Percentiles rank a stretch among this genome's conserved stretches.
Conservation (phyloP, 2,329 filamentous ascomycete species). For the Metarhizium humberi region DNA sequence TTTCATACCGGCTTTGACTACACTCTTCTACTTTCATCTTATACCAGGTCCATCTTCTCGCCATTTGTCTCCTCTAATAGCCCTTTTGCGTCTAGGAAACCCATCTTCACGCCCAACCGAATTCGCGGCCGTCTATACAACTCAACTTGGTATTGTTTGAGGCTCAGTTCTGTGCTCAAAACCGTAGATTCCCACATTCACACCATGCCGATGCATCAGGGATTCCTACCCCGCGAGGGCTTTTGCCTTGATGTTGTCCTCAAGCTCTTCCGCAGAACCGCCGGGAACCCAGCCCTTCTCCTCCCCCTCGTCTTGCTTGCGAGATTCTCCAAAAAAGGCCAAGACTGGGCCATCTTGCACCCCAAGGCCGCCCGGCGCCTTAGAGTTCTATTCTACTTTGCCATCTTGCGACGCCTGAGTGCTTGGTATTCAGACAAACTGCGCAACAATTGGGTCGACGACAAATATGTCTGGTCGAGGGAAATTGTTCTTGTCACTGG, state of each 20-base stretch:
- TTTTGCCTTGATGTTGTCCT: constrained; percentile 52
- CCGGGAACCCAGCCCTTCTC: constrained; percentile 55
- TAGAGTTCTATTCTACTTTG: constrained; percentile 20
- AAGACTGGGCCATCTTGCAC: constrained; percentile 42
- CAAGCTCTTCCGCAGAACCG: constrained; percentile 47
- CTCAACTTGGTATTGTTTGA: no score
- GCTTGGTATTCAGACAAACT: constrained; percentile 23
- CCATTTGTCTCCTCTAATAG: no score
- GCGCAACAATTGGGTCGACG: constrained; percentile 25
- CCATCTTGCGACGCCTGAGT: constrained; percentile 17
- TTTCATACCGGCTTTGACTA: no score
- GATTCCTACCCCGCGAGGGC: constrained; percentile 45
- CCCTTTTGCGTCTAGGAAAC: no score
- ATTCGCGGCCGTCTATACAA: no score
- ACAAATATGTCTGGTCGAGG: constrained; percentile 52
- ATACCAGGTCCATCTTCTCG: no score
- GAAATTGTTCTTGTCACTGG: constrained; percentile 70
- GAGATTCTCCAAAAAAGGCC: constrained; percentile 53
- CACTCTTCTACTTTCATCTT: no score
- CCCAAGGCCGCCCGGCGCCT: constrained; percentile 41
- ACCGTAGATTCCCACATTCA: not conserved
- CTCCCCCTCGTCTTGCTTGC: constrained; percentile 54
- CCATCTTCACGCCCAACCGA: no score
- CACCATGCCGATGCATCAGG: constrained; percentile 34
- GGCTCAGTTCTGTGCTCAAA: no score